Evolutionary conservation across 345 rosid species (phyloP), one percentile per base, ranked within the genome.

Genomic region (Anastatica hierochuntica): DNA sequence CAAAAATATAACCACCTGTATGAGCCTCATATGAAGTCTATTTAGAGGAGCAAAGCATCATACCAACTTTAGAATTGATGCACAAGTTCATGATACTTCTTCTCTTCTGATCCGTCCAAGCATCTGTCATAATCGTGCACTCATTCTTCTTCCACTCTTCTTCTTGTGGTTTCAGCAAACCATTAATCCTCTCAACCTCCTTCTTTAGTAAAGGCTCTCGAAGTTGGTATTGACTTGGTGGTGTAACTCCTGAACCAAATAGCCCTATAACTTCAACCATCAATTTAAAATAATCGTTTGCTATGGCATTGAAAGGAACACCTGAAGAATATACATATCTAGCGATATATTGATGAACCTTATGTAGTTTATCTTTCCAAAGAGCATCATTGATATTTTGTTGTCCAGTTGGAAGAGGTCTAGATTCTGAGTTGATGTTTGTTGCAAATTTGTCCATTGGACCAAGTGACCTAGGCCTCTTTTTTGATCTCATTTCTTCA

Each of bases 61-160:
- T 53, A 6, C 47, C 58, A 24, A 15, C 15, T 53, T 11, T 36
- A 9, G 5, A n/a, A 5, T 21, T 52, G 10, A 52, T 13, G 4
- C 45, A 37, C 58, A 53, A 53, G 10, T 48, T 48, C 53, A 48
- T 48, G 4, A 43, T 43, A 6, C 27, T 43, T 6, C 48, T 43
- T 20, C 29, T 19, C 12, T 43, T 43, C 21, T 10, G n/a, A 21
- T 44, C 31, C 0, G 30, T 5, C 49, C 49, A 44, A 6, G 31
- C 1, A 13, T 55, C 10, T 0, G 14, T 41, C 60, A 44, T 21
- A 1, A 18, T 1, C 9, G 14, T 18, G 14, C 47, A 43, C 1
- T 14, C 14, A 20, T 2, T 43, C 4, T 4, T 4, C 47, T 43
- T 42, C 26, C 47, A 20, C 9, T 42, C 49, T 21, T 21, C 31